Evolutionary conservation across 2,329 filamentous ascomycete species (phyloP).

Genomic region (Pyrenophora seminiperda): DNA sequence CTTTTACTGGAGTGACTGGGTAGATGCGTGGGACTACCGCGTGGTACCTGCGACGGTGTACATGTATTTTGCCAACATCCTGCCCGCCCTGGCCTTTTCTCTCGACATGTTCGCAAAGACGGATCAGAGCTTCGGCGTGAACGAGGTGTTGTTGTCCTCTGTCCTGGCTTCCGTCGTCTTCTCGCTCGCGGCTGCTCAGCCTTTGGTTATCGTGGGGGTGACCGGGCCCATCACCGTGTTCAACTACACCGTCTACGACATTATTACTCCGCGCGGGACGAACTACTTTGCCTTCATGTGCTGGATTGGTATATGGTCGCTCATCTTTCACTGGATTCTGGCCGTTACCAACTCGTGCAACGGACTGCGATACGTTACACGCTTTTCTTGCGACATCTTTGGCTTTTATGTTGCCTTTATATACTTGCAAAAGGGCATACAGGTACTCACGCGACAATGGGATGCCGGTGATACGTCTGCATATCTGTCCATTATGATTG

Average conservation of each 20-base stretch:
- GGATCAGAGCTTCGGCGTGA: constrained; percentile 81
- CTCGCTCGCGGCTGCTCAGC: constrained; percentile 77
- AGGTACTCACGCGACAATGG: constrained; percentile 80
- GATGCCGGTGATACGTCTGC: constrained; percentile 63
- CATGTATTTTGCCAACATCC: constrained; percentile 94
- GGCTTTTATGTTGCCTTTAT: constrained; percentile 93
- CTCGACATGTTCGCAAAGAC: constrained; percentile 94
- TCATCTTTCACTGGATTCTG: constrained; percentile 83
- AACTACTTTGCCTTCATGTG: constrained; percentile 90
- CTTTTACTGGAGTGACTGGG: constrained; percentile 82
- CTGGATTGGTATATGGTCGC: constrained; percentile 87
- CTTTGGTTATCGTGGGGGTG: constrained; percentile 87
- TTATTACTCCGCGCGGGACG: constrained; percentile 75
- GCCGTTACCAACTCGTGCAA: constrained; percentile 88
- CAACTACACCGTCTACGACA: constrained; percentile 92
- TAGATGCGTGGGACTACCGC: constrained; percentile 87
- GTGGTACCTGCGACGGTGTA: constrained; percentile 85
- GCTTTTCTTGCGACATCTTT: constrained; percentile 92
- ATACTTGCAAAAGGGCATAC: constrained; percentile 88
- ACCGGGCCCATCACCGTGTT: constrained; percentile 94
- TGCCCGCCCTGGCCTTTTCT: constrained; percentile 86
- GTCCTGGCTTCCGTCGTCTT: constrained; percentile 85
- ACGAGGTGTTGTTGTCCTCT: constrained; percentile 85
- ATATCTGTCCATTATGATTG: constrained; percentile 78
- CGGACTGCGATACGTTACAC: constrained; percentile 83